Percentiles rank a stretch among this genome's conserved stretches.
These are phyloP conservation scores for Flaveria brownii DNA, from an alignment of 129 eudicot genomes.

Conservation along the genomic window DNA sequence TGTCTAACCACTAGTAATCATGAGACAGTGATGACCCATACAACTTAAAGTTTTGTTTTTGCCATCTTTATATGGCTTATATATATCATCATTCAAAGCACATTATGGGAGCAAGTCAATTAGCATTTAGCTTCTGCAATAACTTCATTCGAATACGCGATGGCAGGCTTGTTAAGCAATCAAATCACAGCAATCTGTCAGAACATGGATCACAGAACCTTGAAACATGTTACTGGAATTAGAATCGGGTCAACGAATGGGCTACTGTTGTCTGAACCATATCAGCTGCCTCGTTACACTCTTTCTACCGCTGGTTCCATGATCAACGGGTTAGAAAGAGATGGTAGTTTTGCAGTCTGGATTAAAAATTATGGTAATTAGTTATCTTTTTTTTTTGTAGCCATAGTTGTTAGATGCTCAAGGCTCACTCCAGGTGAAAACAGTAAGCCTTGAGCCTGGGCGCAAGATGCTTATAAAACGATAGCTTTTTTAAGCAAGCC, in stretches of 20 bases:
- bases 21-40: slow-evolving; percentile 7
- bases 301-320: slow-evolving; percentile 24
- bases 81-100: slow-evolving; percentile 17
- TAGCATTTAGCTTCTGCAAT: slow-evolving; percentile 8
- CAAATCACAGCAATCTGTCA: not conserved
- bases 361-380: slow-evolving; percentile 28
- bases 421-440: too few relatives aligned
- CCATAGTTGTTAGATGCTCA: too few relatives aligned
- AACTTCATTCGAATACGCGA: not conserved
- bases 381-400: not conserved
- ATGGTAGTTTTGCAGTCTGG: slow-evolving; percentile 13
- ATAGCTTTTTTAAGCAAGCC: too few relatives aligned
- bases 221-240: slow-evolving; percentile 29
- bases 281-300: slow-evolving; percentile 19
- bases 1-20: slow-evolving; percentile 1
- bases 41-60: not conserved
- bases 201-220: slow-evolving; percentile 27
- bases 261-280: slow-evolving; percentile 13
- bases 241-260: slow-evolving; percentile 22
- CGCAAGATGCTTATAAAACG: too few relatives aligned
- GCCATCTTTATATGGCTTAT: slow-evolving; percentile 33
- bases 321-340: slow-evolving; percentile 16
- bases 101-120: slow-evolving; percentile 7
- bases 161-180: not conserved
- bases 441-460: too few relatives aligned